Conservation (phyloP, 331 rosid genomes). For the Rosa hybrid region DNA sequence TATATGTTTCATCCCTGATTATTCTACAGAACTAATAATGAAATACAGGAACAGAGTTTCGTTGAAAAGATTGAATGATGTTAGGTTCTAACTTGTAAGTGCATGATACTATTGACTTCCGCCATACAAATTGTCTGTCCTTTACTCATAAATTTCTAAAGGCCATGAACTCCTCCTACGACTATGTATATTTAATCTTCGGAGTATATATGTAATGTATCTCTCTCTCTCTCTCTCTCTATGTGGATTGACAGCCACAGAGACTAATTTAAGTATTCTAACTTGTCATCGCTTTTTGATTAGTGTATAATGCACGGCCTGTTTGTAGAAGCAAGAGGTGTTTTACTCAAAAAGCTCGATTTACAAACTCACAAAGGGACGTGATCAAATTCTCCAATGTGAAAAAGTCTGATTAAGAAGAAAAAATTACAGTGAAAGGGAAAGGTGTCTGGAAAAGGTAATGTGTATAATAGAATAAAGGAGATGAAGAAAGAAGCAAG, state of each 20-base stretch:
- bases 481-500: slow-evolving; percentile 34
- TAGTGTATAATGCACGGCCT: not conserved
- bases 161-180: not conserved
- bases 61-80: not conserved
- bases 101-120: not conserved
- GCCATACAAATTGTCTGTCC: not conserved
- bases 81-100: not conserved
- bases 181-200: not conserved
- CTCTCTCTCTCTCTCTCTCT: not conserved
- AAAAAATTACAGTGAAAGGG: slow-evolving; percentile 39
- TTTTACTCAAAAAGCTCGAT: not conserved
- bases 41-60: not conserved
- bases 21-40: not conserved
- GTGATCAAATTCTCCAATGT: not conserved
- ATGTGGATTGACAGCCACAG: not conserved
- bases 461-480: slow-evolving; percentile 42
- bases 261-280: not conserved
- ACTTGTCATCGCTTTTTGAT: not conserved
- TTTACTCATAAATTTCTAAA: not conserved
- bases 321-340: not conserved
- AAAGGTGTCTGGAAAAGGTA: slow-evolving; percentile 55
- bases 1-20: not conserved
- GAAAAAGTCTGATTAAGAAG: not conserved
- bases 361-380: slow-evolving; percentile 32
- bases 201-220: not conserved